These are phyloP conservation scores for Globisporangium nagaii DNA, from an alignment of 352 stramenopile species.

Conservation along the genomic window DNA sequence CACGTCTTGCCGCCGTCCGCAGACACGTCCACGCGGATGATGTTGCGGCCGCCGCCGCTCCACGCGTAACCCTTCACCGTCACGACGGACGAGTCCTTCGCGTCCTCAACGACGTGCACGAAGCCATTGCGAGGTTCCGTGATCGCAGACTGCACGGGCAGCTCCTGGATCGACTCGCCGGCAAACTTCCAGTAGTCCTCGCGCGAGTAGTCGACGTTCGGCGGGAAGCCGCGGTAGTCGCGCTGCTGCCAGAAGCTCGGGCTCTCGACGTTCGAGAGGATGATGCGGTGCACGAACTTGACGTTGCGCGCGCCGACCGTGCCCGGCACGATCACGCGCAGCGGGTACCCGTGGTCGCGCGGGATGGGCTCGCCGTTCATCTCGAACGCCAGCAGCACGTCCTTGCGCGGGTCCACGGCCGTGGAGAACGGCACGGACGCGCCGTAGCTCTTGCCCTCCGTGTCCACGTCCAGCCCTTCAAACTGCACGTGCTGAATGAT, in stretches of 20 bases:
- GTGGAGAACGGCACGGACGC: conserved; percentile 93
- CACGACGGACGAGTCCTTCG: conserved; percentile 62
- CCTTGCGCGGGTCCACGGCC: conserved; percentile 90
- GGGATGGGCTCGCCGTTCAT: conserved; percentile 95
- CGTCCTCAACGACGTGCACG: conserved; percentile 42
- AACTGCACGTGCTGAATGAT: conserved; percentile 86
- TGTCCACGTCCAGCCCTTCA: conserved; percentile 70
- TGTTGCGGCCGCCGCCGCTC: conserved; percentile 92
- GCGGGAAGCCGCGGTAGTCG: conserved; percentile 89
- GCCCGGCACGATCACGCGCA: conserved; percentile 95
- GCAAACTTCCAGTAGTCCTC: conserved; percentile 82
- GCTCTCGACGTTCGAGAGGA: conserved; percentile 73
- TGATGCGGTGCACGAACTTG: conserved; percentile 95
- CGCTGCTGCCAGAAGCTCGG: conserved; percentile 90
- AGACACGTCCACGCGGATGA: conserved; percentile 96
- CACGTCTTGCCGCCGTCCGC: conserved; percentile 93
- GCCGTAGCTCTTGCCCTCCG: conserved; percentile 82
- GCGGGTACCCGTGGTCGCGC: conserved; percentile 95
- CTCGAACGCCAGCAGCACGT: conserved; percentile 98
- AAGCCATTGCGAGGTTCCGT: conserved; percentile 72
- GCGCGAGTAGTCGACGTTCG: conserved; percentile 83
- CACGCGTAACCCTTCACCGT: conserved; percentile 93
- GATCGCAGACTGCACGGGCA: conserved; percentile 89
- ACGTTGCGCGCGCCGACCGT: conserved; percentile 94
- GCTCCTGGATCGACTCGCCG: conserved; percentile 87